Evolutionary conservation across 2,329 filamentous ascomycete genomes (phyloP).

Genomic region (Geosmithia morbida): DNA sequence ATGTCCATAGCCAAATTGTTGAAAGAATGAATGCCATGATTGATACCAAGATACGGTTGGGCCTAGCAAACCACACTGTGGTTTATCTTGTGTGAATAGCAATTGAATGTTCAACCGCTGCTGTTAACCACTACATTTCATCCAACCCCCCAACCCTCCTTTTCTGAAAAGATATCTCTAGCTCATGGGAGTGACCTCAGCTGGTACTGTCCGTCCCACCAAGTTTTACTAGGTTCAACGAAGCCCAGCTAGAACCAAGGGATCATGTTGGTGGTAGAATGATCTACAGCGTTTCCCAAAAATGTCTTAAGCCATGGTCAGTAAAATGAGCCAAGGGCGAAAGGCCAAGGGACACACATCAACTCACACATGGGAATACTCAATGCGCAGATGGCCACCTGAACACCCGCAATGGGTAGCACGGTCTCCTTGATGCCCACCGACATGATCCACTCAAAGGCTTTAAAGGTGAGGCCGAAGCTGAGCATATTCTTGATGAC

Average conservation of each 20-base stretch:
- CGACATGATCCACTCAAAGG: conserved; percentile 66
- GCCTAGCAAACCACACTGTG: background rate
- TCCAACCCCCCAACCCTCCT: no score
- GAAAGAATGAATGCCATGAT: background rate
- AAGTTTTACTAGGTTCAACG: background rate
- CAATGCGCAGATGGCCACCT: conserved; percentile 60
- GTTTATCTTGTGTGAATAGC: background rate
- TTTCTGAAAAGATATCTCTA: no score
- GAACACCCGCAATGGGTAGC: conserved; percentile 57
- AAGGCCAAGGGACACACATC: background rate
- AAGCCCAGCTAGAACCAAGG: conserved; percentile 29
- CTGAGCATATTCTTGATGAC: conserved; percentile 94
- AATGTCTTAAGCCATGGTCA: conserved; percentile 42
- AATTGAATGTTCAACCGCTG: background rate
- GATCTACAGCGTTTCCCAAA: conserved; percentile 65
- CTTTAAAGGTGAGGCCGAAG: conserved; percentile 71
- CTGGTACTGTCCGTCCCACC: no score
- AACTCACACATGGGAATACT: conserved; percentile 68
- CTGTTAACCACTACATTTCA: no score
- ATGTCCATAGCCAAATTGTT: background rate
- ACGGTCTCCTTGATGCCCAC: conserved; percentile 51
- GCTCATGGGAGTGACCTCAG: no score
- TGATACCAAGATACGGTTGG: background rate
- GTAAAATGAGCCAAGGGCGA: conserved; percentile 2
- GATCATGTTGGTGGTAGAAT: conserved; percentile 62